phyloP scores from a whole-genome alignment of 257 asterid species.

The Nicotiana attenuata region DNA sequence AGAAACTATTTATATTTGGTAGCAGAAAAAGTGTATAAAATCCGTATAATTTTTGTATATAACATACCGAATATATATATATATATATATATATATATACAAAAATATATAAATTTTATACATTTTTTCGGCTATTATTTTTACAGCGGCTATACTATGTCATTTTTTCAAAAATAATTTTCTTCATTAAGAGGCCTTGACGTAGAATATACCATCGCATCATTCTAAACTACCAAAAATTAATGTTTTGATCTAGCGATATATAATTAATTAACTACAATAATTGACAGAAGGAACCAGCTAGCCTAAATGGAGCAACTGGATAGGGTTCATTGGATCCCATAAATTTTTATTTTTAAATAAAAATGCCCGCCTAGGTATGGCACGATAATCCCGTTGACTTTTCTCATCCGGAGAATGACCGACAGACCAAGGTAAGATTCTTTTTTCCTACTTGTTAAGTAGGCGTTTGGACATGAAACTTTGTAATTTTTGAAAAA shows the following conservation, averaged over 20 bases:
- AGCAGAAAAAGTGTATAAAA: too few relatives aligned
- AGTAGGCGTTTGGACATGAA: too few relatives aligned
- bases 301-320: neutral
- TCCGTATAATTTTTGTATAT: too few relatives aligned
- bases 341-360: neutral
- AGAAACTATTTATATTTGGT: too few relatives aligned
- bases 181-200: neutral
- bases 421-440: neutral
- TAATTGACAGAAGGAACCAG: neutral
- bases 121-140: too few relatives aligned
- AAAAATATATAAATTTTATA: too few relatives aligned
- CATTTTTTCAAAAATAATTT: too few relatives aligned
- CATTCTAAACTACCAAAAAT: neutral
- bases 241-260: neutral
- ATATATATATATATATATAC: too few relatives aligned
- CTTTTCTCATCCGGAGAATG: neutral
- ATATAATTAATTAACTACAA: neutral
- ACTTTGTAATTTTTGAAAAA: too few relatives aligned
- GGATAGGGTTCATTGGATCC: neutral
- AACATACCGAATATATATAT: too few relatives aligned
- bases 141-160: too few relatives aligned
- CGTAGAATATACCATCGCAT: neutral
- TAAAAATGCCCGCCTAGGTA: neutral
- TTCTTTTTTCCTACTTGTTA: too few relatives aligned
- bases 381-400: neutral